phyloP scores from a whole-genome alignment of 345 rosid genomes.

The Populus deltoides region DNA sequence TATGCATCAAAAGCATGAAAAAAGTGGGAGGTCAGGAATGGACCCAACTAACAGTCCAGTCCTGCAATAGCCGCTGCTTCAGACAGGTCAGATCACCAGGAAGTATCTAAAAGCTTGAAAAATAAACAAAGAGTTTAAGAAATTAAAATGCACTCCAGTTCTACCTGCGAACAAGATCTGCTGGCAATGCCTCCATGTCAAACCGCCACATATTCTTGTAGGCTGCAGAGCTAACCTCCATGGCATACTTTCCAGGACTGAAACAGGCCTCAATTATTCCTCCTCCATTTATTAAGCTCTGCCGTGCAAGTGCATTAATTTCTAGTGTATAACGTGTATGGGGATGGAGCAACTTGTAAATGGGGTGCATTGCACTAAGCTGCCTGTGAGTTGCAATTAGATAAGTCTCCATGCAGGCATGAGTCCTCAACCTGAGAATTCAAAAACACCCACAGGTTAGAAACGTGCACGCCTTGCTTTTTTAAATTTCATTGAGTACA shows the following conservation, averaged over 20 bases:
- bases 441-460: slow-evolving; percentile 1
- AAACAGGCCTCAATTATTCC: slow-evolving; percentile 87
- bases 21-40: background rate
- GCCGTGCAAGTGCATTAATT: slow-evolving; percentile 87
- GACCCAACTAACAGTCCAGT: too few relatives aligned
- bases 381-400: slow-evolving; percentile 87
- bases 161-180: slow-evolving; percentile 87
- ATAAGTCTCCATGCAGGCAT: slow-evolving; percentile 87
- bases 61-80: too few relatives aligned
- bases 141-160: background rate
- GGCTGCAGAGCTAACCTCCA: slow-evolving; percentile 94
- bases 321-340: slow-evolving; percentile 92
- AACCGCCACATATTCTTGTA: slow-evolving; percentile 78
- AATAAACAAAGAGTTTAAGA: background rate
- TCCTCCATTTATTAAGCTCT: slow-evolving; percentile 85
- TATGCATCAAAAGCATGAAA: background rate
- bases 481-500: background rate
- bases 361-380: slow-evolving; percentile 82
- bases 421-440: slow-evolving; percentile 75
- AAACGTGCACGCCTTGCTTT: background rate
- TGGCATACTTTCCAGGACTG: slow-evolving; percentile 67
- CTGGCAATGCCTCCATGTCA: slow-evolving; percentile 92
- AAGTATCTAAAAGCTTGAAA: background rate
- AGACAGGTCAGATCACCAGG: too few relatives aligned
- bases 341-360: slow-evolving; percentile 79